Conservation (phyloP, 2,329 filamentous ascomycete genomes). For the Rugonectria rugulosa region DNA sequence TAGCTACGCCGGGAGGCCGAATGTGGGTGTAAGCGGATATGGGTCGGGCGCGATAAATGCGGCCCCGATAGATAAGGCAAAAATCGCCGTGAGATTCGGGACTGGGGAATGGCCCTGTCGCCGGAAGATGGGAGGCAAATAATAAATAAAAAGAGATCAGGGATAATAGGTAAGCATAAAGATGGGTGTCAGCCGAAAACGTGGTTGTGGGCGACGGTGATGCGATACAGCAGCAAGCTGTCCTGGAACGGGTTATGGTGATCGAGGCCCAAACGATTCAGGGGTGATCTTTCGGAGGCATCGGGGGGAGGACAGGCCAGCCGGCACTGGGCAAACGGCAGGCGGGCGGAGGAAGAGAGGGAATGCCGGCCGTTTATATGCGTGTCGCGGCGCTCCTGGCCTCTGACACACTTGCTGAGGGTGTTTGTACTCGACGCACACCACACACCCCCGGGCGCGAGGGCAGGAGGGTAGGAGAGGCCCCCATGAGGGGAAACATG, state of each 20-base stretch:
- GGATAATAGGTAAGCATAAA: background rate
- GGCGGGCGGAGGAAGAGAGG: conserved; percentile 42
- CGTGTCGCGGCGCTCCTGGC: conserved; percentile 42
- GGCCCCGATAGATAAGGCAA: background rate
- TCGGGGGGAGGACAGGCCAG: conserved; percentile 22
- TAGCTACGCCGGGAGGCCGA: background rate
- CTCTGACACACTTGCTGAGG: conserved; percentile 24
- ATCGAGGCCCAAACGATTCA: background rate
- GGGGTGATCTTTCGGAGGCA: conserved; percentile 5
- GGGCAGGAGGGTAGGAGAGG: no score
- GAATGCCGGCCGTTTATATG: conserved; percentile 60
- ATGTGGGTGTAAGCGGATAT: conserved; percentile 7
- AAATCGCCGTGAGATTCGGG: background rate
- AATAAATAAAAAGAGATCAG: background rate
- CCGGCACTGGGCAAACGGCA: conserved; percentile 34
- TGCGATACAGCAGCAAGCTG: background rate
- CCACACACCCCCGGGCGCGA: conserved; percentile 6
- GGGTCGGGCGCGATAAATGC: background rate
- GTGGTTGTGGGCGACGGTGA: conserved; percentile 12
- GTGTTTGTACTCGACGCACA: no score
- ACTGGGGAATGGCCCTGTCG: background rate
- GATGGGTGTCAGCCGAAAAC: background rate
- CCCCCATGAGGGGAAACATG: no score
- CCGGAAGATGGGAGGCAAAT: background rate
- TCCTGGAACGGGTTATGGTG: no score